Conservation (phyloP, 176 grass and related monocot genomes). For the Themeda triandra region DNA sequence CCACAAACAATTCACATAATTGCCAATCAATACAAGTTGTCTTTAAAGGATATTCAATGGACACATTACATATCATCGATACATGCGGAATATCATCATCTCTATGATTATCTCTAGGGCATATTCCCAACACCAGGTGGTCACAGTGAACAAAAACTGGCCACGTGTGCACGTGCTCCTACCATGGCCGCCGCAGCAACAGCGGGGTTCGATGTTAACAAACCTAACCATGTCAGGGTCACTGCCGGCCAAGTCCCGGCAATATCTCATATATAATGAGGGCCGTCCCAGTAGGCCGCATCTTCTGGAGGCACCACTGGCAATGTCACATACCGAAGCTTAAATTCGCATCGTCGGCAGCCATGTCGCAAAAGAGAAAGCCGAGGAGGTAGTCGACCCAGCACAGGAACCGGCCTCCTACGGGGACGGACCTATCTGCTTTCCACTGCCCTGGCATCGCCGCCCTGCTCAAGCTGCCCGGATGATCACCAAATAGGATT, state of each 20-base stretch:
- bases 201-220: neutral
- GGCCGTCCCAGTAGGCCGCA: neutral
- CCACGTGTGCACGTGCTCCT: neutral
- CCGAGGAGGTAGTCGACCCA: neutral
- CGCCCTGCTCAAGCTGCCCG: too few species aligned
- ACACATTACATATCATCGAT: too few species aligned
- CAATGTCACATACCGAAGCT: neutral
- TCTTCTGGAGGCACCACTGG: neutral
- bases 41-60: too few species aligned
- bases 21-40: too few species aligned
- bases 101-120: too few species aligned
- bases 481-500: neutral
- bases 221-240: too few species aligned
- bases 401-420: neutral
- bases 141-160: neutral
- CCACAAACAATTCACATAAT: too few species aligned
- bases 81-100: too few species aligned
- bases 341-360: too few species aligned
- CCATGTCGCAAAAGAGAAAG: neutral
- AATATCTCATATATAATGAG: neutral
- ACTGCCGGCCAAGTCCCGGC: neutral
- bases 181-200: neutral
- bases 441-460: too few species aligned
- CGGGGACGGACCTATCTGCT: neutral
- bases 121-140: too few species aligned